A percentile compares a stretch with the other conserved stretches of the same genome.
Conservation (phyloP, 2,329 filamentous ascomycete species). For the Alternaria postmessia region DNA sequence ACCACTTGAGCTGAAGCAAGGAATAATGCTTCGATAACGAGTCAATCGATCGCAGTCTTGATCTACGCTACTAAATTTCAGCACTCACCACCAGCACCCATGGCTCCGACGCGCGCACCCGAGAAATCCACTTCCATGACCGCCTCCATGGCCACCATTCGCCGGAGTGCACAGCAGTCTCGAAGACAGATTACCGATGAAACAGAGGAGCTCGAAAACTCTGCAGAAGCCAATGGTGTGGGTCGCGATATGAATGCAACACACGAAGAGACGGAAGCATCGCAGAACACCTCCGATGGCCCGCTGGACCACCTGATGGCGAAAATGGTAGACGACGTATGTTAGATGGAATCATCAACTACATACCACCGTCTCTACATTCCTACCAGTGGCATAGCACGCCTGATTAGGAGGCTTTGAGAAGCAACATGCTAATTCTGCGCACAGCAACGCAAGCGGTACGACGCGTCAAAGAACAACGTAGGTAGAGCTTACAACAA, state of each 20-base stretch:
- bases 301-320: conserved; percentile 28
- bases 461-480: conserved; percentile 24
- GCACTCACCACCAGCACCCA: conserved; percentile 23
- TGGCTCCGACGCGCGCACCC: conserved; percentile 22
- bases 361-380: neutral
- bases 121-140: conserved; percentile 19
- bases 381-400: neutral
- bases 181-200: conserved; percentile 12
- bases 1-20: neutral
- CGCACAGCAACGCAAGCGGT: conserved; percentile 40
- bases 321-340: conserved; percentile 34
- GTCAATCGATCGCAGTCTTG: conserved; percentile 5
- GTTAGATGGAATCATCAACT: conserved; percentile 11
- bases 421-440: neutral
- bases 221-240: conserved; percentile 9
- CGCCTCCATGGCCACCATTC: conserved; percentile 11
- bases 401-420: neutral
- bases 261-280: conserved; percentile 12
- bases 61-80: conserved; percentile 21
- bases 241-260: conserved; percentile 9
- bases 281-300: conserved; percentile 12
- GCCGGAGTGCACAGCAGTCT: conserved; percentile 16
- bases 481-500: conserved; percentile 32
- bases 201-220: conserved; percentile 14
- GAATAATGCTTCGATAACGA: neutral